Evolutionary conservation across 148 eudicot species (phyloP).

Genomic region (Rhododendron mucronatum): DNA sequence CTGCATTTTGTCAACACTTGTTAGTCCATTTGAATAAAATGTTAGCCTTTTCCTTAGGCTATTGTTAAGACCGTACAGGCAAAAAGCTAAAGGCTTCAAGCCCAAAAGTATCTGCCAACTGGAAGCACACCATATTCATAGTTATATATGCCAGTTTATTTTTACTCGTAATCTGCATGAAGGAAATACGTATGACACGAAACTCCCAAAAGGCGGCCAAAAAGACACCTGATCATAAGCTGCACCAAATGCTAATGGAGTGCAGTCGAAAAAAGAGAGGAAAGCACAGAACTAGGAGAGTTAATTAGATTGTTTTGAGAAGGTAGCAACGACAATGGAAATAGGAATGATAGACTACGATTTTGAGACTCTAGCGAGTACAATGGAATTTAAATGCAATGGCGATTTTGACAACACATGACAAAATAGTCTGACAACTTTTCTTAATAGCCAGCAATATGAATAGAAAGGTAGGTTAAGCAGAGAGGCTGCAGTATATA

Average conservation of each 20-base stretch:
- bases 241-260: neutral
- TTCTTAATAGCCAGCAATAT: too few relatives aligned
- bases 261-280: too few relatives aligned
- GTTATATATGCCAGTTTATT: too few relatives aligned
- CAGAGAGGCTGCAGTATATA: neutral
- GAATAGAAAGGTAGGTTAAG: too few relatives aligned
- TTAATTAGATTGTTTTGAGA: neutral
- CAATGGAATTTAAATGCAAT: neutral
- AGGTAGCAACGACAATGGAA: neutral
- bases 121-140: too few relatives aligned
- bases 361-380: too few relatives aligned
- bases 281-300: neutral
- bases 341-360: too few relatives aligned
- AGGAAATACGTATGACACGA: neutral
- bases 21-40: neutral
- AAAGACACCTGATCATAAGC: neutral
- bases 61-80: neutral
- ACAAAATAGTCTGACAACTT: too few relatives aligned
- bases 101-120: neutral
- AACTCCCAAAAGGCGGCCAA: neutral
- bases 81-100: neutral
- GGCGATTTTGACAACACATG: too few relatives aligned
- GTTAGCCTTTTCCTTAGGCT: neutral
- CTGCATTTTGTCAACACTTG: slow-evolving; percentile 17
- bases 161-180: too few relatives aligned